These are phyloP conservation scores for Hypoxylon sp. DNA, from an alignment of 2,329 filamentous ascomycete species.

Conservation along the genomic window DNA sequence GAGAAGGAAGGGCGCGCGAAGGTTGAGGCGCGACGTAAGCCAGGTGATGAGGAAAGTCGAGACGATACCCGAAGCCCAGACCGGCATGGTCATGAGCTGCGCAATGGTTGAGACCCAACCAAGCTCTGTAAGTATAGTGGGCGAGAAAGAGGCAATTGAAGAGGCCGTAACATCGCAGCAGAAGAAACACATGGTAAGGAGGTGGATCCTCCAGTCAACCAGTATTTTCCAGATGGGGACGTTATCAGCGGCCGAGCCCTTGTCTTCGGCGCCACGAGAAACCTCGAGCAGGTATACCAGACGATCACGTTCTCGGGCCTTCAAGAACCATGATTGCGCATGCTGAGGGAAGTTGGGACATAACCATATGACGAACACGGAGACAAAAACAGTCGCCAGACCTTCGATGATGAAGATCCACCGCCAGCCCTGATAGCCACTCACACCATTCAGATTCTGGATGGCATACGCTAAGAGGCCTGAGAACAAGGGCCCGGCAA, in stretches of 20 bases:
- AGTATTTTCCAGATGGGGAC: conserved; percentile 49
- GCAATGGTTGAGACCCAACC: conserved; percentile 47
- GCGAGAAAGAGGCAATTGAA: conserved; percentile 49
- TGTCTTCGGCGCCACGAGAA: conserved; percentile 47
- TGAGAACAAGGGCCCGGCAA: conserved; percentile 57
- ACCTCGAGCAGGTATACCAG: conserved; percentile 46
- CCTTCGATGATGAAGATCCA: conserved; percentile 63
- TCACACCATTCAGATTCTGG: conserved; percentile 57
- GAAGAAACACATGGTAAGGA: conserved; percentile 53
- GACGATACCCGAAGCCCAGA: conserved; percentile 51
- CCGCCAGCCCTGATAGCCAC: conserved; percentile 59
- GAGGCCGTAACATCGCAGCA: conserved; percentile 52
- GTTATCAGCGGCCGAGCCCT: conserved; percentile 46
- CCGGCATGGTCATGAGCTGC: conserved; percentile 52
- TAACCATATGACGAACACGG: conserved; percentile 43
- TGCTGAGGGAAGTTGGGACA: conserved; percentile 52
- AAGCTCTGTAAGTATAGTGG: conserved; percentile 51
- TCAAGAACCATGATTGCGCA: conserved; percentile 51
- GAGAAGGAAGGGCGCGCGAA: conserved; percentile 49
- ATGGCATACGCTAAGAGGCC: conserved; percentile 61
- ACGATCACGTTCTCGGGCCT: conserved; percentile 45
- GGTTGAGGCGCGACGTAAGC: conserved; percentile 44
- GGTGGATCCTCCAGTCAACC: conserved; percentile 52
- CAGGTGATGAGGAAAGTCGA: conserved; percentile 48
- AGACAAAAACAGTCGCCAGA: conserved; percentile 47